Conservation (phyloP, 768 basidiomycete genomes). For the Crepidotus variabilis region DNA sequence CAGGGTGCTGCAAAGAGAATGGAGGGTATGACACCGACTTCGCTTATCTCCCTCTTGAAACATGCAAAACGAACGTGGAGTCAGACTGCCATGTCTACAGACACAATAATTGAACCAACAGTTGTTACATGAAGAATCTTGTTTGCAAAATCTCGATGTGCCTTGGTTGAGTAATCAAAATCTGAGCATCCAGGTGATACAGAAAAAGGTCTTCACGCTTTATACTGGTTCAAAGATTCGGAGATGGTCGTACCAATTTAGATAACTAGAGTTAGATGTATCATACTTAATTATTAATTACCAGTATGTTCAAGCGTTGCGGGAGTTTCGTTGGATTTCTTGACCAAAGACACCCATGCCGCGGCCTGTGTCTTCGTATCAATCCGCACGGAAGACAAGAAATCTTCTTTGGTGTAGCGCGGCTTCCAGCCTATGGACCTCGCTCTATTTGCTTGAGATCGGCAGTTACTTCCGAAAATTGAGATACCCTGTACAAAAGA, state of each 20-base stretch:
- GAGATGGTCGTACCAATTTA: too few species aligned
- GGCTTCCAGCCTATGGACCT: constrained; percentile 48
- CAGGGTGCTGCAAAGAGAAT: constrained; percentile 91
- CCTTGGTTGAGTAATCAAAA: neutral
- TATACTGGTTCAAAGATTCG: too few species aligned
- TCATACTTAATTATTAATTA: too few species aligned
- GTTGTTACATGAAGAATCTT: neutral
- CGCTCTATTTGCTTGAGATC: constrained; percentile 34
- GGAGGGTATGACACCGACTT: constrained; percentile 89
- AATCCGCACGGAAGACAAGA: too few species aligned
- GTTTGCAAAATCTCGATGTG: neutral
- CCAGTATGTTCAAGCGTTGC: too few species aligned
- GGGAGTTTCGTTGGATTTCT: too few species aligned
- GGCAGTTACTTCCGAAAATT: constrained; percentile 32
- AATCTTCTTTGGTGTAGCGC: constrained; percentile 38
- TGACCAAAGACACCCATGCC: too few species aligned
- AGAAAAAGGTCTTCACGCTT: neutral
- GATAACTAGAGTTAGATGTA: too few species aligned
- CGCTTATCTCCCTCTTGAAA: constrained; percentile 63
- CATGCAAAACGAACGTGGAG: constrained; percentile 49
- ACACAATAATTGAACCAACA: neutral
- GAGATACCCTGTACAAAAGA: constrained; percentile 14
- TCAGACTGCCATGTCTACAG: neutral
- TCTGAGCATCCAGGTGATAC: neutral
- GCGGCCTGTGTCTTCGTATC: too few species aligned